These are phyloP conservation scores for Hanseniaspora pseudoguilliermondii DNA, from an alignment of 805 yeast genomes.

Conservation along the genomic window DNA sequence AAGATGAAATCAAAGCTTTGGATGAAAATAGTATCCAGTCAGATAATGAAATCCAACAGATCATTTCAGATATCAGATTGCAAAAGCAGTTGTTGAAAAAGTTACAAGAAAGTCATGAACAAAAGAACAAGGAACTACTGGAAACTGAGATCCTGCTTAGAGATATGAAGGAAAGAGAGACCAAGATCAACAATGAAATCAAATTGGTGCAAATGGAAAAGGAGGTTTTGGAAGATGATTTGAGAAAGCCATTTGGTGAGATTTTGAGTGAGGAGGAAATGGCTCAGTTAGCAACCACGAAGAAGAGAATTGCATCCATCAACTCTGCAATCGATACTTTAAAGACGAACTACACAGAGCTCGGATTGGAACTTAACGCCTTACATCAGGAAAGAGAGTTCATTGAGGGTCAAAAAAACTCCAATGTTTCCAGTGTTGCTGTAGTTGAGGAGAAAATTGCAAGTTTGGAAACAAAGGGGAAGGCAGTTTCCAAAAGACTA, in stretches of 20 bases:
- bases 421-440: neutral
- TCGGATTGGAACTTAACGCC: conserved; percentile 21
- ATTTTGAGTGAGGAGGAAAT: conserved; percentile 41
- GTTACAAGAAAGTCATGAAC: conserved; percentile 32
- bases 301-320: conserved; percentile 30
- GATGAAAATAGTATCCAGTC: conserved; percentile 20
- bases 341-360: conserved; percentile 18
- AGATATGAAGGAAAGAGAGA: conserved; percentile 28
- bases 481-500: conserved; percentile 16
- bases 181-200: conserved; percentile 27
- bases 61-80: conserved; percentile 26
- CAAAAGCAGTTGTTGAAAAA: conserved; percentile 34
- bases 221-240: conserved; percentile 37
- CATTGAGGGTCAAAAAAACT: neutral
- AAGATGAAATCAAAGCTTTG: conserved; percentile 27
- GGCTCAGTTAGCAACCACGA: conserved; percentile 28
- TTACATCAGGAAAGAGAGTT: conserved; percentile 26
- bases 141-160: conserved; percentile 34
- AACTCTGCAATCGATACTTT: conserved; percentile 36
- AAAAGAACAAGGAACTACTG: conserved; percentile 31
- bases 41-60: neutral
- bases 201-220: conserved; percentile 30
- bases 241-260: conserved; percentile 40
- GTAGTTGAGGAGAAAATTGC: conserved; percentile 17
- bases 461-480: conserved; percentile 16